Evolutionary conservation across 139 green algal species (phyloP), one percentile per base, ranked within the genome.

Genomic region (Ettlia oleoabundans): DNA sequence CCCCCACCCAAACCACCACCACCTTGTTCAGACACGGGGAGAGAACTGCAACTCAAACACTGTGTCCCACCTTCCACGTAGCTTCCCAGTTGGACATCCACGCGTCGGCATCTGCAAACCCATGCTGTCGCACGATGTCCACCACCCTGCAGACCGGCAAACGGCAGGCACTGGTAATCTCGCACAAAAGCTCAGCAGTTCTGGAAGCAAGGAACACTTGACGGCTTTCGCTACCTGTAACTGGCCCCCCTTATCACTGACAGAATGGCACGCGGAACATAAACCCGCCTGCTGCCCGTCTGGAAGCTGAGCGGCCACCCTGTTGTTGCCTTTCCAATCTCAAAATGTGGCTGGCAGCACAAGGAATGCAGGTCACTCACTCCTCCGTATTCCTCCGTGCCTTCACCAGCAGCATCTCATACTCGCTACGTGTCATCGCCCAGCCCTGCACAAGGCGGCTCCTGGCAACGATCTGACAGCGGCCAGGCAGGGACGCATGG

Each of bases 11-110:
- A n/a, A 72, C 21, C 33, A 47, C 30, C 4, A 35, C 24, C 26
- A 22, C 26, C 26, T 24, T n/a, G n/a, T n/a, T n/a, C n/a, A n/a
- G n/a, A n/a, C n/a, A n/a, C n/a, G n/a, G n/a, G n/a, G n/a, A n/a
- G n/a, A n/a, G n/a, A n/a, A n/a, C n/a, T n/a, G n/a, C 6, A 9
- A 15, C 13, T 33, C 18, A 2, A 28, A 21, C 32, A 2, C 61
- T 37, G 24, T 8, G 13, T 33, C 72, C 1, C 73, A 80, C 73
- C 73, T 80, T 33, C 73, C 73, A 80, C 51, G 53, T 38, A 4
- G 38, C 53, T 52, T 80, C 52, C 73, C 73, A 80, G 53, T 80
- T 80, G 19, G 42, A 2, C 53, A 80, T n/a, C 73, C 73, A 80
- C 26, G 24, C 73, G 1, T 53, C 37, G 0, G 73, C 10, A 24